These are phyloP conservation scores for Penicillium sp. DNA, from an alignment of 2,329 filamentous ascomycete species.

Conservation along the genomic window DNA sequence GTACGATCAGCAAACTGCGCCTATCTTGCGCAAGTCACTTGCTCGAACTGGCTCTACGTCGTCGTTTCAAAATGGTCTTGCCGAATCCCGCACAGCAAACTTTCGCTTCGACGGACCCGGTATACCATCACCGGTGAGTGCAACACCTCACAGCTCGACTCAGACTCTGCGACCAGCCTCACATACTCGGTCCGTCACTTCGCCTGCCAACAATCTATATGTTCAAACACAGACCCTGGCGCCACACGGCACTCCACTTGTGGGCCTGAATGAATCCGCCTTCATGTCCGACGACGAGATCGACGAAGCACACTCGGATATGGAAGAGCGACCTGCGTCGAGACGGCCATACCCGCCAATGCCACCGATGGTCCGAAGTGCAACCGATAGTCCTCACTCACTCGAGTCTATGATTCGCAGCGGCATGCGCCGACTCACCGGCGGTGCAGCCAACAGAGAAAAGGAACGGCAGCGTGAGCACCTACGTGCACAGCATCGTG, in stretches of 20 bases:
- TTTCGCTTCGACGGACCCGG: slow-evolving; percentile 47
- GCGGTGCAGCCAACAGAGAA: slow-evolving; percentile 39
- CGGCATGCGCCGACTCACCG: slow-evolving; percentile 46
- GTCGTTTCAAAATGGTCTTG: slow-evolving; percentile 83
- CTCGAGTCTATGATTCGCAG: slow-evolving; percentile 44
- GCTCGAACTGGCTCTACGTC: slow-evolving; percentile 64
- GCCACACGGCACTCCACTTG: slow-evolving; percentile 44
- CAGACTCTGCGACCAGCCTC: slow-evolving; percentile 57
- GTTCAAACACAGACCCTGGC: slow-evolving; percentile 48
- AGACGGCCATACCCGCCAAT: slow-evolving; percentile 22
- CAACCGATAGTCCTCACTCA: slow-evolving; percentile 40
- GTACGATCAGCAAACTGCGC: slow-evolving; percentile 88
- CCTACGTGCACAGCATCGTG: slow-evolving; percentile 41
- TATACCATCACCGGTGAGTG: slow-evolving; percentile 45
- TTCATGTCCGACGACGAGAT: slow-evolving; percentile 72
- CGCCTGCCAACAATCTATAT: slow-evolving; percentile 56
- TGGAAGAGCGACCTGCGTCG: slow-evolving; percentile 58
- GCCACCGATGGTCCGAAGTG: slow-evolving; percentile 29
- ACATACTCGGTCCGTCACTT: slow-evolving; percentile 79
- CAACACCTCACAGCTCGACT: slow-evolving; percentile 29
- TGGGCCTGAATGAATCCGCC: slow-evolving; percentile 50
- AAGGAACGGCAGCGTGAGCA: slow-evolving; percentile 44
- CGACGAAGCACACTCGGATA: slow-evolving; percentile 74
- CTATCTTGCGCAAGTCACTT: slow-evolving; percentile 79
- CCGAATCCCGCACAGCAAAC: slow-evolving; percentile 61